Evolutionary conservation across 2,329 filamentous ascomycete genomes (phyloP), one percentile per base, ranked within the genome.

Genomic region (Fusarium virguliforme): DNA sequence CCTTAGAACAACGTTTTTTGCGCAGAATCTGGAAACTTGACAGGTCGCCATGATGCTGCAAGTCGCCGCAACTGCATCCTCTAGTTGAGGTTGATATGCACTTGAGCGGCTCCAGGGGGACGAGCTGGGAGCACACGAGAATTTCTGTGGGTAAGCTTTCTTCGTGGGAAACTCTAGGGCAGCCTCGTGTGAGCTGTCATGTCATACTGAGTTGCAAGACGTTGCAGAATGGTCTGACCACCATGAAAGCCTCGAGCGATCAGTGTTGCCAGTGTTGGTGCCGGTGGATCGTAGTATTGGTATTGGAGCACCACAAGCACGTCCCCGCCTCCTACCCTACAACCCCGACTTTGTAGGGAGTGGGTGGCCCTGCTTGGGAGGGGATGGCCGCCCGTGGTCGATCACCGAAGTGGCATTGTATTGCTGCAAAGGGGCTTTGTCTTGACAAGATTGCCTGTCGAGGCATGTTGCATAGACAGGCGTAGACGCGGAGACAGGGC

Each of bases 271-370:
- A 24, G 9, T n/a, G 38, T n/a, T 18, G 18, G 18, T 18, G 18
- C 18, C 22, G 9, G 18, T 24, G 12, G 7, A 18, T 40, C 9
- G 34, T 26, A 13, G 34, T 28, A 38, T 10, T 35, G 18, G 30
- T 24, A 46, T 46, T 46, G 26, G 26, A 10, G 53, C 9, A 34
- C 34, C 32, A 24, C 22, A 55, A 35, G 34, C 51, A 37, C 35
- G 35, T 18, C 32, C 26, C 51, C 13, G 26, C 37, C 43, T 13
- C 43, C 54, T 56, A 56, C 54, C 54, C 54, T 56, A 56, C n/a
- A 56, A 32, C 22, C 34, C 13, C 26, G 34, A n/a, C 6, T 35
- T 35, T 43, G 1, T 10, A 12, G 12, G 15, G 43, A 37, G 13
- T 6, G 8, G 6, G 4, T 48, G 26, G 8, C 8, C 26, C 43